A percentile compares a stretch with the other conserved stretches of the same genome.
phyloP scores from a whole-genome alignment of 495 filamentous ascomycete species.

The Tetracladium marchalianum region DNA sequence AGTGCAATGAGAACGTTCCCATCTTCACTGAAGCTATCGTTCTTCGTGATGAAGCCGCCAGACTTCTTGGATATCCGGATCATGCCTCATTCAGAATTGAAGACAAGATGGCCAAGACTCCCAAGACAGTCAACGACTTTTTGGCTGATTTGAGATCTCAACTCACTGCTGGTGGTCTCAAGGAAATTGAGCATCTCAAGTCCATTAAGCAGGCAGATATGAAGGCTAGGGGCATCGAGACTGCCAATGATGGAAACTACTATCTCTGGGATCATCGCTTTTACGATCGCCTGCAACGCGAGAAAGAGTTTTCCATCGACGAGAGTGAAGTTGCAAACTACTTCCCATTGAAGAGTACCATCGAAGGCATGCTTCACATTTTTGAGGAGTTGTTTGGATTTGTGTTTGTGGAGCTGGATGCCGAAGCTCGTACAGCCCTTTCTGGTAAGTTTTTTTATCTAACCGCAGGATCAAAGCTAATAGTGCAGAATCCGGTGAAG shows the following conservation, averaged over 20 bases:
- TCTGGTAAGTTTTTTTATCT: slow-evolving; percentile 5
- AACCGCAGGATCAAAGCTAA: slow-evolving; percentile 1
- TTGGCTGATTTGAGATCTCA: slow-evolving; percentile 67
- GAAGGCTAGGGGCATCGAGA: slow-evolving; percentile 39
- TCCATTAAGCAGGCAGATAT: slow-evolving; percentile 75
- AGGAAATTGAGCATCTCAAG: slow-evolving; percentile 63
- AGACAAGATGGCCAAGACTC: slow-evolving; percentile 95
- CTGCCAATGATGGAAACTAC: slow-evolving; percentile 45
- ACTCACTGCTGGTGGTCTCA: slow-evolving; percentile 64
- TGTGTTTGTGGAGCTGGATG: slow-evolving; percentile 71
- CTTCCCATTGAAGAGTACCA: slow-evolving; percentile 78
- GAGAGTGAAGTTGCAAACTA: slow-evolving; percentile 87
- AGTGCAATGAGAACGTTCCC: slow-evolving; percentile 72
- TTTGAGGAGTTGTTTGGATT: slow-evolving; percentile 92
- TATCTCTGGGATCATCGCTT: slow-evolving; percentile 69
- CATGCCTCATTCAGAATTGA: slow-evolving; percentile 89
- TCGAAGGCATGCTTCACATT: slow-evolving; percentile 85
- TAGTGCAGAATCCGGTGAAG: slow-evolving; percentile 38
- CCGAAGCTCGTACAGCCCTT: slow-evolving; percentile 36
- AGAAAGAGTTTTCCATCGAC: slow-evolving; percentile 82
- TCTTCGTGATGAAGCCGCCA: slow-evolving; percentile 85
- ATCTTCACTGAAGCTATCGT: slow-evolving; percentile 82
- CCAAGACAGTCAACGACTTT: slow-evolving; percentile 77
- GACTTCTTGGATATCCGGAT: slow-evolving; percentile 82
- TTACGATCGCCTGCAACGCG: slow-evolving; percentile 88